Conservation (phyloP, 495 filamentous ascomycete genomes). For the Penicillium subrubescens region DNA sequence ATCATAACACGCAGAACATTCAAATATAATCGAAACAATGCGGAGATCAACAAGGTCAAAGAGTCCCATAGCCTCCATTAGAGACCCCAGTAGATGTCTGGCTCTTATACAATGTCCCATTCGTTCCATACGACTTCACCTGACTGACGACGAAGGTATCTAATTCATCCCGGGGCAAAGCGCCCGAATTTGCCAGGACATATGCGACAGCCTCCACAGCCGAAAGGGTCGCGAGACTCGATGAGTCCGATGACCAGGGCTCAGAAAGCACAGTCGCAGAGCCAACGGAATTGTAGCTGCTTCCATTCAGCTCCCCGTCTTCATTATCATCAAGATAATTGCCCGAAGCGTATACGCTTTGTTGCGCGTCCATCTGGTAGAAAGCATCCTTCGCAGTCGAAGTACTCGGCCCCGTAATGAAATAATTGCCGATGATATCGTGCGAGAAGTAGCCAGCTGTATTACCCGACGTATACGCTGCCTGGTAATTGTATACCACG, state of each 20-base stretch:
- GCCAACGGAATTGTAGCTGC: background rate
- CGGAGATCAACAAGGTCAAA: background rate
- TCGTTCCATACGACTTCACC: background rate
- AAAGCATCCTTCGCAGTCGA: background rate
- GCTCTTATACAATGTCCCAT: background rate
- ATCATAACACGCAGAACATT: too few species aligned
- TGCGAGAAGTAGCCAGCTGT: background rate
- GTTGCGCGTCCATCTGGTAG: background rate
- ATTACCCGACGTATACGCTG: background rate
- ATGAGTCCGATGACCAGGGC: background rate
- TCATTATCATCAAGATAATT: constrained; percentile 1
- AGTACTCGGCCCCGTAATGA: background rate
- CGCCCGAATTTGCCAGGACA: background rate
- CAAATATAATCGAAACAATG: too few species aligned
- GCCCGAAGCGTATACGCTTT: background rate
- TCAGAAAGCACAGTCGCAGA: background rate
- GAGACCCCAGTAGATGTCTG: background rate
- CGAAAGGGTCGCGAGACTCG: background rate
- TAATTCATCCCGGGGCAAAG: background rate
- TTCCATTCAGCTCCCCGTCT: background rate
- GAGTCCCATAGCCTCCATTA: constrained; percentile 3
- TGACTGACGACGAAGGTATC: background rate
- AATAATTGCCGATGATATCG: constrained; percentile 2
- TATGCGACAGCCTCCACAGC: background rate
- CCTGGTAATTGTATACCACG: background rate